These are phyloP conservation scores for Aquilaria yunnanensis DNA, from an alignment of 345 rosid genomes.

Conservation along the genomic window DNA sequence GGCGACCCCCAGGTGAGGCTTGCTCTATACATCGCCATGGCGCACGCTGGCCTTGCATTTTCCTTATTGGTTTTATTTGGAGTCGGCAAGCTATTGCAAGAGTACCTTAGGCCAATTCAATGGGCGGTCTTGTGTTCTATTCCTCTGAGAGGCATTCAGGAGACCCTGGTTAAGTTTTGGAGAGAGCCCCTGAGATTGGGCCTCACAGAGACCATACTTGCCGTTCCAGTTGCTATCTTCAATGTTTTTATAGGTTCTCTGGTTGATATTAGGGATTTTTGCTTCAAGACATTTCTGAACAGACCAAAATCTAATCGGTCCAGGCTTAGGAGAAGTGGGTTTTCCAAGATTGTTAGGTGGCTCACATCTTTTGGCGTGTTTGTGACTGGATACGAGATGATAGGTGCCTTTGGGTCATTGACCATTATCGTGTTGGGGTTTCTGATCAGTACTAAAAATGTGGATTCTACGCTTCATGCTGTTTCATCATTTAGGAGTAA, in stretches of 20 bases:
- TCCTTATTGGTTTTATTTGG: slow-evolving; percentile 6
- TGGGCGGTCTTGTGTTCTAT: slow-evolving; percentile 14
- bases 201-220: slow-evolving; percentile 10
- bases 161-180: slow-evolving; percentile 5
- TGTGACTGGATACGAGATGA: slow-evolving; percentile 9
- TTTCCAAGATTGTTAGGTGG: slow-evolving; percentile 13
- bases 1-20: slow-evolving; percentile 15
- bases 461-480: slow-evolving; percentile 6
- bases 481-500: slow-evolving; percentile 2
- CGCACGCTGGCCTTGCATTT: slow-evolving; percentile 13
- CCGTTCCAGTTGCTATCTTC: slow-evolving; percentile 10
- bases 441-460: not conserved
- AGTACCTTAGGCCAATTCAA: slow-evolving; percentile 8
- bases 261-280: slow-evolving; percentile 3
- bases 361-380: slow-evolving; percentile 11
- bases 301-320: not conserved
- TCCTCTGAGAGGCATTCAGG: slow-evolving; percentile 6
- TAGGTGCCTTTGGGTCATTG: slow-evolving; percentile 1
- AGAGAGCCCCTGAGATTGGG: slow-evolving; percentile 10
- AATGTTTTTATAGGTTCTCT: slow-evolving; percentile 9
- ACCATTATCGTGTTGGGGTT: slow-evolving; percentile 3
- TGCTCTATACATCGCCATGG: slow-evolving; percentile 15
- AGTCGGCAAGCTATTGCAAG: slow-evolving; percentile 12
- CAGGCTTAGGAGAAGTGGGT: not conserved
- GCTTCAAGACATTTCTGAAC: not conserved